Conservation (phyloP, 352 stramenopile genomes). For the Phytopythium delawarense region DNA sequence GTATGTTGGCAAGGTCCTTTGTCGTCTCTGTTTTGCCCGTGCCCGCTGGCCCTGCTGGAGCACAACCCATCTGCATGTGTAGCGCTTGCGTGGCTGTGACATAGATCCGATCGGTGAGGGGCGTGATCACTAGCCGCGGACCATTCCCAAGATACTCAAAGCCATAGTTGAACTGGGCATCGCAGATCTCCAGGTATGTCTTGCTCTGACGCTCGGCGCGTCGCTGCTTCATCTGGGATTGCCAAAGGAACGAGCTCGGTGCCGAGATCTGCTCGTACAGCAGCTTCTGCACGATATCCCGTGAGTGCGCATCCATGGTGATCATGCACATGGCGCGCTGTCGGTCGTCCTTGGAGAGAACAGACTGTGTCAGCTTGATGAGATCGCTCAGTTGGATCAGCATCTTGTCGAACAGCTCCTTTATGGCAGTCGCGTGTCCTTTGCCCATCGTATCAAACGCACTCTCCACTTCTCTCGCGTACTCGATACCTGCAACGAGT, state of each 20-base stretch:
- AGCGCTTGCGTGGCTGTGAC: conserved; percentile 93
- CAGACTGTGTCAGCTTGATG: conserved; percentile 87
- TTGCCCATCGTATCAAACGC: conserved; percentile 62
- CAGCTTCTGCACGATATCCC: conserved; percentile 91
- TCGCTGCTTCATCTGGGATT: conserved; percentile 91
- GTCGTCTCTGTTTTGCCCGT: conserved; percentile 96
- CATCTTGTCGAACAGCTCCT: conserved; percentile 80
- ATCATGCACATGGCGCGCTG: conserved; percentile 94
- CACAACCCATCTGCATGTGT: conserved; percentile 95
- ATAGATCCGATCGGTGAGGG: conserved; percentile 94
- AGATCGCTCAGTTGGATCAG: conserved; percentile 90
- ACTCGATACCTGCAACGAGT: conserved; percentile 89
- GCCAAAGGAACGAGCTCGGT: conserved; percentile 88
- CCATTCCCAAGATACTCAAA: conserved; percentile 96
- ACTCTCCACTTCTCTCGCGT: conserved; percentile 81
- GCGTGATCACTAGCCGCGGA: conserved; percentile 91
- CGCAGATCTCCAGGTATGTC: conserved; percentile 86
- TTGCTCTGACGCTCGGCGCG: conserved; percentile 37
- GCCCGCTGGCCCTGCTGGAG: conserved; percentile 83
- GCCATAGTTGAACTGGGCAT: conserved; percentile 92
- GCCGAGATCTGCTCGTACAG: conserved; percentile 79
- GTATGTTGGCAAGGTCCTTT: conserved; percentile 91
- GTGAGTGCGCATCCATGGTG: conserved; percentile 91
- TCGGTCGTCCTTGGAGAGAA: conserved; percentile 83
- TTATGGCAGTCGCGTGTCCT: conserved; percentile 79